Evolutionary conservation across 2,329 filamentous ascomycete genomes (phyloP), one percentile per base, ranked within the genome.

Genomic region (Phialophora expanda): DNA sequence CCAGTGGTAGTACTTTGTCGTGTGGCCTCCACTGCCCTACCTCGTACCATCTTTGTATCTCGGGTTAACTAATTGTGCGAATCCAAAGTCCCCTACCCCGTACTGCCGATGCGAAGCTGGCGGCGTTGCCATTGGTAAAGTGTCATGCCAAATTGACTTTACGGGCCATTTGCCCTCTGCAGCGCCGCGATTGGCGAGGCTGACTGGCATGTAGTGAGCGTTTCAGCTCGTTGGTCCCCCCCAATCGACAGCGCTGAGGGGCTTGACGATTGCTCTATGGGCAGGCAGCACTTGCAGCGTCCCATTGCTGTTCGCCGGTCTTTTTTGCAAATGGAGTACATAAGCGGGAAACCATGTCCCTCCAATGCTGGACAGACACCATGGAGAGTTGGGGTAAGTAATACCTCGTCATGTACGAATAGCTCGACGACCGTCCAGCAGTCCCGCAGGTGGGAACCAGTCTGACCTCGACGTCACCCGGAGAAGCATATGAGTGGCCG

Each of bases 81-180:
- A 12, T 14, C 20, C 48, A 28, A 51, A 38, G n/a, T 38, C n/a
- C 44, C 30, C 30, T n/a, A n/a, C n/a, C 9, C 3, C 34, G n/a
- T 28, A 24, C 38, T 20, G 20, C n/a, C 58, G 46, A 38, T 61
- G 58, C 58, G 58, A 61, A 20, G 38, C 17, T 38, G 30, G 44
- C 48, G 6, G 20, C 26, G 30, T 30, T 34, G 34, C 50, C 50
- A 62, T 62, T 62, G 59, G 59, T 51, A 56, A 56, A 24, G 50
- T 56, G 28, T 62, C 50, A 56, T 46, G n/a, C 51, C 59, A 28
- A 46, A 44, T 62, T 62, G 59, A 61, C 58, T 61, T 61, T 61
- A 4, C 58, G 58, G 58, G 51, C 50, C 50, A 48, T 62, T 62
- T 46, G 12, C 20, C 24, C 24, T 9, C 12, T 34, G 44, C 24